phyloP scores from a whole-genome alignment of 164 flowering plant species.

The grape (Vitis vinifera) region ASM3070453v1 NC_081814.1:1339001-1339500 shows the following conservation, averaged over 20 bases:
- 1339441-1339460: neutral
- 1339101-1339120: no score
- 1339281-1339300: constrained; percentile 82
- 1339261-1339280: constrained; percentile 86
- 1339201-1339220: constrained; percentile 96
- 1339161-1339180: neutral
- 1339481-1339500: neutral
- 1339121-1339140: neutral
- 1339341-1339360: constrained; percentile 51
- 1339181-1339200: constrained; percentile 98
- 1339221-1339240: constrained; percentile 91
- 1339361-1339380: constrained; percentile 28
- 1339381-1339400: neutral
- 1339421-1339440: neutral
- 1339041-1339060: constrained; percentile 95
- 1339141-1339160: neutral
- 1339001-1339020: neutral
- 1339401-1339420: neutral
- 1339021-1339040: constrained; percentile 96
- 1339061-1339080: constrained; percentile 99
- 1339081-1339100: constrained; percentile 14
- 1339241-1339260: constrained; percentile 82
- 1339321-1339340: constrained; percentile 86
- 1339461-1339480: neutral
- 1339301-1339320: constrained; percentile 68